Evolutionary conservation across 345 rosid species (phyloP).

Genomic region (Lepidium aucheri): DNA sequence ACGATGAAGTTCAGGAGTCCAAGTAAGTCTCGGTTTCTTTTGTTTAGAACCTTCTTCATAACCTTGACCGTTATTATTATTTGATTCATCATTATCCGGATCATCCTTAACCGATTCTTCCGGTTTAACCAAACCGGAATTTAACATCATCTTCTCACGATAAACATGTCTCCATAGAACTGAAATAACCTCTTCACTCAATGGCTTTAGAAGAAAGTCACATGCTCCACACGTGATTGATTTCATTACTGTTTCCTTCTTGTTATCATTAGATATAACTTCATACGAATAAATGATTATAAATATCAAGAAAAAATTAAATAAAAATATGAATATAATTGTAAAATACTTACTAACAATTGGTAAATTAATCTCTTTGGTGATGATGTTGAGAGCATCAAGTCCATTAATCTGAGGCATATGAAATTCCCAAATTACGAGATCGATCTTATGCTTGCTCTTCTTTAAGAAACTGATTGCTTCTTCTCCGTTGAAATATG

Average conservation of each 20-base stretch:
- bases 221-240: slow-evolving; percentile 10
- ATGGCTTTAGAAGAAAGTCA: slow-evolving; percentile 19
- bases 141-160: neutral
- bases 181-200: slow-evolving; percentile 1
- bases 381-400: slow-evolving; percentile 10
- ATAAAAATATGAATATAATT: neutral
- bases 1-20: slow-evolving; percentile 18
- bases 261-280: slow-evolving; percentile 16
- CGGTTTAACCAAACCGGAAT: neutral
- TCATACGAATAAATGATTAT: neutral
- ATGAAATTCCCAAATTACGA: slow-evolving; percentile 24
- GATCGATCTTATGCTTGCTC: slow-evolving; percentile 12
- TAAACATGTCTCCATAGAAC: slow-evolving; percentile 21
- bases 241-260: slow-evolving; percentile 2
- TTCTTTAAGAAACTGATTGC: slow-evolving; percentile 1
- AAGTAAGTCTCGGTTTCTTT: slow-evolving; percentile 17
- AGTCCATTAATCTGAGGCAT: slow-evolving; percentile 3
- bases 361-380: slow-evolving; percentile 12
- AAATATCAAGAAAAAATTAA: neutral
- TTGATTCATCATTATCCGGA: neutral
- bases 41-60: slow-evolving; percentile 3
- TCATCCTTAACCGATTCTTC: neutral
- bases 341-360: slow-evolving; percentile 12
- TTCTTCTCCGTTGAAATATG: neutral
- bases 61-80: neutral